A percentile compares a stretch with the other conserved stretches of the same genome.
These are phyloP conservation scores for Huiozyma sinensis DNA, from an alignment of 805 yeast species.

Conservation along the genomic window DNA sequence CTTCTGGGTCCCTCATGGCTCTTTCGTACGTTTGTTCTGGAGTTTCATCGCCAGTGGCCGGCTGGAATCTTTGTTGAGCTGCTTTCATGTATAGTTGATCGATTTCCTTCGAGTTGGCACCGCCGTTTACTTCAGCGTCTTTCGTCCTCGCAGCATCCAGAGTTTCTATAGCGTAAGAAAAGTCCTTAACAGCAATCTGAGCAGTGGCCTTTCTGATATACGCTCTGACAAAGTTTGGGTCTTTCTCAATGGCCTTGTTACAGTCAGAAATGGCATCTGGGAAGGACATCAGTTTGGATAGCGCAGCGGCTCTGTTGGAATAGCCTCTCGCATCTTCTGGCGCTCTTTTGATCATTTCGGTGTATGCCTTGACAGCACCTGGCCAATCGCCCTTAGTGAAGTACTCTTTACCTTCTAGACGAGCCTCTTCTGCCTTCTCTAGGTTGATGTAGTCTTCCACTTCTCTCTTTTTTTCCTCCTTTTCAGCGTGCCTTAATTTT, in stretches of 20 bases:
- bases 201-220: constrained; percentile 95
- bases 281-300: constrained; percentile 89
- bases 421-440: constrained; percentile 89
- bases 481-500: constrained; percentile 81
- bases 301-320: constrained; percentile 96
- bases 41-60: constrained; percentile 72
- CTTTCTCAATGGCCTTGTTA: constrained; percentile 76
- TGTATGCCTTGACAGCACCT: constrained; percentile 82
- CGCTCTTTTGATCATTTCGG: constrained; percentile 94
- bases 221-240: constrained; percentile 86
- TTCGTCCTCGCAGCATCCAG: constrained; percentile 65
- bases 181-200: constrained; percentile 82
- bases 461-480: constrained; percentile 70
- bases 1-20: constrained; percentile 88
- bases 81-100: constrained; percentile 77
- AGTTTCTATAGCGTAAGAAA: constrained; percentile 69
- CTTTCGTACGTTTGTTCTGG: constrained; percentile 91
- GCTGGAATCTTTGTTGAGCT: constrained; percentile 63
- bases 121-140: constrained; percentile 54
- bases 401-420: constrained; percentile 80
- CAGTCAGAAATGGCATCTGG: constrained; percentile 94
- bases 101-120: constrained; percentile 60
- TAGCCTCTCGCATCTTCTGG: constrained; percentile 95
- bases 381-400: constrained; percentile 96
- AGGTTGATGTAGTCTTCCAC: constrained; percentile 74